A percentile compares a stretch with the other conserved stretches of the same genome.
These are phyloP conservation scores for Acrodontium crateriforme DNA, from an alignment of 2,329 filamentous ascomycete genomes.

Conservation along the genomic window DNA sequence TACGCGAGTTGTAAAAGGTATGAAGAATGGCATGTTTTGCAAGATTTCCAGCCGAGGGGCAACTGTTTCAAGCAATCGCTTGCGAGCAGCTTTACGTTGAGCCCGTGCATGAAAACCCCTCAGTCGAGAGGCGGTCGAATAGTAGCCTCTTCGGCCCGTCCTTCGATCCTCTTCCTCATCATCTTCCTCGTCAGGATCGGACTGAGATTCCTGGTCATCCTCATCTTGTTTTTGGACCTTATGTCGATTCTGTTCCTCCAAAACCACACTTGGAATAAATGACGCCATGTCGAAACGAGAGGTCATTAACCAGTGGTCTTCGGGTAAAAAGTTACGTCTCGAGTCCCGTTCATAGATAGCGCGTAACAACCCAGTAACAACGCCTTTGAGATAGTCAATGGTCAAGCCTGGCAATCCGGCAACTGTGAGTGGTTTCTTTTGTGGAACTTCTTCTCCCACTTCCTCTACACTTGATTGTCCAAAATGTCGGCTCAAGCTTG, in stretches of 20 bases:
- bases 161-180: conserved; percentile 39
- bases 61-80: conserved; percentile 61
- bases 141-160: too few species aligned
- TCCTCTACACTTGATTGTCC: conserved; percentile 2
- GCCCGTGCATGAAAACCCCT: too few species aligned
- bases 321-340: conserved; percentile 65
- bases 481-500: conserved; percentile 9
- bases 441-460: conserved; percentile 8
- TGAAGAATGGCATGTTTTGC: conserved; percentile 92
- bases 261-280: conserved; percentile 74
- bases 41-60: conserved; percentile 80
- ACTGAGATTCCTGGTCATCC: conserved; percentile 37
- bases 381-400: conserved; percentile 62
- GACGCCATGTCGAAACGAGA: conserved; percentile 73
- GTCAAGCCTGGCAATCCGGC: conserved; percentile 58
- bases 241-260: conserved; percentile 68
- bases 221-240: conserved; percentile 51
- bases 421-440: conserved; percentile 31
- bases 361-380: conserved; percentile 65
- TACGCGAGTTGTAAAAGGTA: conserved; percentile 83
- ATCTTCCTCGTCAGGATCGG: conserved; percentile 25
- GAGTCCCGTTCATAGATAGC: conserved; percentile 93
- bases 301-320: conserved; percentile 91
- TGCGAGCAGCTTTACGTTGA: conserved; percentile 52
- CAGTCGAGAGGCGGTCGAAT: too few species aligned